Conservation (phyloP, 208 protist genomes). For the Leishmania guyanensis region DNA sequence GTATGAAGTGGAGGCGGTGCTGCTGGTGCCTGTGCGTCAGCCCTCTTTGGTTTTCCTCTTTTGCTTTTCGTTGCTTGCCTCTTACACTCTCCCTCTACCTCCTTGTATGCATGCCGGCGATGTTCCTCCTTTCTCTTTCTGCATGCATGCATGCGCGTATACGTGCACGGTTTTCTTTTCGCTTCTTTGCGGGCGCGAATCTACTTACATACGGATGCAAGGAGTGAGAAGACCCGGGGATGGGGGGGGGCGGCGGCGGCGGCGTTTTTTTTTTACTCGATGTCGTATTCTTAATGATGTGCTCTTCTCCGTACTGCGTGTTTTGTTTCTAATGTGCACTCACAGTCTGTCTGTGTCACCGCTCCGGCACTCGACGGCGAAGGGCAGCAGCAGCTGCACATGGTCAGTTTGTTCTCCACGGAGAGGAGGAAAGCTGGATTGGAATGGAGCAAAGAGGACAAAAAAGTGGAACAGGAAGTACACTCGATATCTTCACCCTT, state of each 20-base stretch:
- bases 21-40: not conserved
- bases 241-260: not conserved
- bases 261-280: not conserved
- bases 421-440: no score
- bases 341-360: constrained; percentile 4
- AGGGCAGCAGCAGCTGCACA: not conserved
- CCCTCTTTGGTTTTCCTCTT: not conserved
- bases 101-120: not conserved
- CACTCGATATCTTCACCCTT: not conserved
- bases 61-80: constrained; percentile 1
- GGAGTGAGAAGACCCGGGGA: not conserved
- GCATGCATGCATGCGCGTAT: not conserved
- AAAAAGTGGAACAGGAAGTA: not conserved
- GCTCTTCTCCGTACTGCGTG: not conserved
- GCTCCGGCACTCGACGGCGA: not conserved
- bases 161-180: not conserved
- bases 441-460: not conserved
- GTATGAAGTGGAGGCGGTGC: not conserved
- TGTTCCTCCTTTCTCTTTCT: not conserved
- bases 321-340: not conserved
- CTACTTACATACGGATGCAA: not conserved
- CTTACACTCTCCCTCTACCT: not conserved
- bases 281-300: not conserved
- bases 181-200: not conserved
- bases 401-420: not conserved